Conservation (phyloP, 805 yeast species). For the Jamesozyma spencerorum region DNA sequence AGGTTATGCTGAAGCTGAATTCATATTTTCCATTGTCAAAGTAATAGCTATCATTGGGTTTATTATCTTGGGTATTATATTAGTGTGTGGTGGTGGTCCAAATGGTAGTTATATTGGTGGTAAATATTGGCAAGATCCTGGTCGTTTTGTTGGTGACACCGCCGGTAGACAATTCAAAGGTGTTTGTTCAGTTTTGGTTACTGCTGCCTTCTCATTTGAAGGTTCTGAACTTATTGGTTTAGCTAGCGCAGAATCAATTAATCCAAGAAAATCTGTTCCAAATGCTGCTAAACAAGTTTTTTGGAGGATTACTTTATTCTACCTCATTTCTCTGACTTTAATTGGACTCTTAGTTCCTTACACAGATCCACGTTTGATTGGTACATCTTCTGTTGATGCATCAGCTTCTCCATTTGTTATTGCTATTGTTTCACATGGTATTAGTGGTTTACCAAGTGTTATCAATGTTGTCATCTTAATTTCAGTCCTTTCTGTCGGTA, state of each 20-base stretch:
- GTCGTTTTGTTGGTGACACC: constrained; percentile 42
- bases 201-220: constrained; percentile 66
- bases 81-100: constrained; percentile 40
- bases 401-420: constrained; percentile 46
- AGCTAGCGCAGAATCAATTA: constrained; percentile 64
- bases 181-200: constrained; percentile 30
- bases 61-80: constrained; percentile 41
- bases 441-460: constrained; percentile 45
- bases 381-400: constrained; percentile 40
- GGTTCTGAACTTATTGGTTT: constrained; percentile 66
- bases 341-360: constrained; percentile 52
- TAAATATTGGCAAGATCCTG: constrained; percentile 43
- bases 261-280: constrained; percentile 49
- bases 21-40: constrained; percentile 37
- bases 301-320: constrained; percentile 50
- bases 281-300: constrained; percentile 65
- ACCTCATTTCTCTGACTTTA: constrained; percentile 44
- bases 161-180: constrained; percentile 48
- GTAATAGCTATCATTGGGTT: constrained; percentile 41
- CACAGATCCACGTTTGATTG: constrained; percentile 38
- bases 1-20: constrained; percentile 45
- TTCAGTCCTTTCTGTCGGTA: constrained; percentile 52
- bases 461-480: constrained; percentile 51
- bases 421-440: constrained; percentile 47
- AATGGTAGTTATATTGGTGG: constrained; percentile 7